Base-by-base conservation (phyloP, 352 stramenopile species). In the Plasmopara halstedii region DNA sequence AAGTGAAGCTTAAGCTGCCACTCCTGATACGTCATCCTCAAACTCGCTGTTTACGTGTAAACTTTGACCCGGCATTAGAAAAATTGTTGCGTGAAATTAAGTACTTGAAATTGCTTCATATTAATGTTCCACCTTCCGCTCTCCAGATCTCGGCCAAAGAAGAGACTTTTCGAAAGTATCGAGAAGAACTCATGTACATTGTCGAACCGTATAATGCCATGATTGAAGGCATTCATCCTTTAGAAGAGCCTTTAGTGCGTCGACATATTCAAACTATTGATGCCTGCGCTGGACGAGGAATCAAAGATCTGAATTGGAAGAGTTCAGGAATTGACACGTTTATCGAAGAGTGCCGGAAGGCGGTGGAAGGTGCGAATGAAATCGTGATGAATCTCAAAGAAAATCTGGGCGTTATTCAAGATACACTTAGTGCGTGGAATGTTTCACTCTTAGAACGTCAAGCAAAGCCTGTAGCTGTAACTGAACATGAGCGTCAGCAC, bases 141-240 rank as follows among this genome's bases (percentile, higher is more conserved):
- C 62, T 98, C 8, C 80, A 96, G 56, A 98, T 99, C 53, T 98
- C 96, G 20, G 67, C 92, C 13, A 95, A 95, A 50, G 90, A 94
- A 36, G 88, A 97, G 38, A 96, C 95, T 17, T 99, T 98, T 70
- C 87, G 95, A 41, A 89, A 91, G 59, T 98, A 97, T 75, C 96
- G 89, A 10, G 93, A 88, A 2, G 96, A 98, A 62, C 65, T 99
- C 27, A 93, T 98, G 58, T 93, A 98, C 46, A 98, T 98, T 56
- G 94, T 98, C 0, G 94, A 97, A 37, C 96, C 95, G 46, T 98
- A 99, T 71, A 99, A 99, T 59, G 83, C 83, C 18, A 97, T 98
- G 63, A 93, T 98, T 45, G 89, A 97, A 50, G 87, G 85, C 8
- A 77, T 99, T 10, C 88, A 98, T 38, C 93, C 95, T 4, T 82